Base-by-base conservation (phyloP, 2,329 filamentous ascomycete species). In the Ceratocystis variospora region DNA sequence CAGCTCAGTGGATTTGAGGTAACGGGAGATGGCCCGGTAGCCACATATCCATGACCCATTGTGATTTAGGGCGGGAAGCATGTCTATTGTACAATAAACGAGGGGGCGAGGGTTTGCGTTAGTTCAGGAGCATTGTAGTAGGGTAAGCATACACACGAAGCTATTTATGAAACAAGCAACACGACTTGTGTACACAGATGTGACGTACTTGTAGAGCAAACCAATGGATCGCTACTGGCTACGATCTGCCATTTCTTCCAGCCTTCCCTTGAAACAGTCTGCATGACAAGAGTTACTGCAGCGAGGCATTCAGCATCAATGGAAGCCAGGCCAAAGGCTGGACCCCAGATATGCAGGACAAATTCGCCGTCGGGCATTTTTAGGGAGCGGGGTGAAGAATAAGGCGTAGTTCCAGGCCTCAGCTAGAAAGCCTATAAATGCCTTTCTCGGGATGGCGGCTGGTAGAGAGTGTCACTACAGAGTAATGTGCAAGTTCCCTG, bases 291-390 rank as follows among this genome's bases (percentile, higher is more conserved):
- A 64, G 89, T 85, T 70, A 96, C 85, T 55, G 87, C 81, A 33
- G 92, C 92, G 68, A 96, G 83, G 73, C 92, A 97, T 78, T 96
- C 89, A 59, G 93, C 81, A 72, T 97, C 92, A 72, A 97, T 88
- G 55, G 94, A 97, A 15, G 93, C 87, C 57, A 96, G 83, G 50
- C 86, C 86, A 75, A 96, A 96, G 50, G 89, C 92, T 65, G 90
- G 87, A 62, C 92, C 92, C 87, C 92, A 96, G 72, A 96, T 83
- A 76, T 96, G 88, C 68, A 99, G 83, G 77, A 93, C 84, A 57
- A 57, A 67, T 22, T 67, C 66, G 31, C 50, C 48, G n/a, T 67
- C 66, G 17, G 61, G 61, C 66, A 67, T 67, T 15, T 33, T 33
- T 22, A 25, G 22, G 12, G 37, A 5, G 37, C 48, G n/a, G 7